These are phyloP conservation scores for Camellia japonica DNA, from an alignment of 148 eudicot genomes.

Conservation along the genomic window DNA sequence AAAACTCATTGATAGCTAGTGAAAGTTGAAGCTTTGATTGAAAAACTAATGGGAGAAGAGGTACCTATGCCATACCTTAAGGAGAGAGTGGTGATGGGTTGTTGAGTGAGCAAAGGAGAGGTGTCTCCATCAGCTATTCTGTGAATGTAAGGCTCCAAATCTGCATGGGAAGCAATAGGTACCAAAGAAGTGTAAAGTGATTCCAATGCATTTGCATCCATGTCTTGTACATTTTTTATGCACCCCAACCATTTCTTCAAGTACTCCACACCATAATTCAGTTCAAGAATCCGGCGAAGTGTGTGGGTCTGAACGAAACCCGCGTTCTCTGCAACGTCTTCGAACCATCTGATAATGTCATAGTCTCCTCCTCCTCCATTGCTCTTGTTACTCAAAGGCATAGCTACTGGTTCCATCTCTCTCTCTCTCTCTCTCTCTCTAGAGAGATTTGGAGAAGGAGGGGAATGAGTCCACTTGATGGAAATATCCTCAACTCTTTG, in stretches of 20 bases:
- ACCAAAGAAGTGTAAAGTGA: conserved; percentile 48
- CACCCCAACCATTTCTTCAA: conserved; percentile 48
- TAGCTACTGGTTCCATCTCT: conserved; percentile 11
- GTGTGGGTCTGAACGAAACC: conserved; percentile 46
- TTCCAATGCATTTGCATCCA: conserved; percentile 41
- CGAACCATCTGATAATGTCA: conserved; percentile 48
- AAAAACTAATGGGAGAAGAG: not conserved
- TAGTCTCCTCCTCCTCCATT: conserved; percentile 2
- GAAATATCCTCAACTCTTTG: not conserved
- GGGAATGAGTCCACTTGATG: not conserved
- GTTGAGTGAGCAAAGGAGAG: conserved; percentile 54
- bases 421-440: not conserved
- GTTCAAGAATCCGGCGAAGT: conserved; percentile 42
- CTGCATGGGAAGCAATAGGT: conserved; percentile 63
- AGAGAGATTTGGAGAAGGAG: not conserved
- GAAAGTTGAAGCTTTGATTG: too few relatives aligned
- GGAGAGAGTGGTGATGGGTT: conserved; percentile 63
- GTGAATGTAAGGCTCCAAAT: conserved; percentile 67
- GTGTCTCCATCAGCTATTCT: conserved; percentile 65
- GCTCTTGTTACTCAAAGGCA: not conserved
- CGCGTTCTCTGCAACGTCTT: conserved; percentile 43
- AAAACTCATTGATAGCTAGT: too few relatives aligned
- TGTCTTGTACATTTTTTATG: conserved; percentile 13
- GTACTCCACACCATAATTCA: conserved; percentile 55
- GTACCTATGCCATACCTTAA: conserved; percentile 37